Evolutionary conservation across 805 yeast species (phyloP), one percentile per base, ranked within the genome.

Genomic region (Sugiyamaella floridensis): DNA sequence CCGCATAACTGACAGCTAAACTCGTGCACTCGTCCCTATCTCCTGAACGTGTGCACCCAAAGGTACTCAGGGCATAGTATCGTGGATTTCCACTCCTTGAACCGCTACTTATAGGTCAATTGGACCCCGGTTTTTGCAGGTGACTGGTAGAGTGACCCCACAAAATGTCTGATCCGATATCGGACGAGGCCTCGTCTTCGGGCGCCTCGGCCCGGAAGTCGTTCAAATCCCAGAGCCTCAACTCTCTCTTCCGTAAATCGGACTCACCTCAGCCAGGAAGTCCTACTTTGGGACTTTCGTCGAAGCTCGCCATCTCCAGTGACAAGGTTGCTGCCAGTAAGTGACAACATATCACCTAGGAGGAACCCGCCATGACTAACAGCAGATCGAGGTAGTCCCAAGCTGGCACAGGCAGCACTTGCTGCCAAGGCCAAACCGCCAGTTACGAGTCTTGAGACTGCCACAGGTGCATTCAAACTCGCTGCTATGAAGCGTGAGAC

Each of bases 161-260:
- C 37, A 32, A 10, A 32, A 32, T 32, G 37, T 32, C 37, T 32
- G 37, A 32, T 32, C 37, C 37, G n/a, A 32, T 14, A 10, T n/a
- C 20, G 2, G 44, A 42, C 44, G 44, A 42, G 20, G 26, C 44
- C 22, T 18, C 44, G 19, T 16, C 12, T 11, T 10, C n/a, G 4
- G n/a, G 37, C 37, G 37, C 37, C 9, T 32, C 37, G 32, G 44
- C 37, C 18, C 65, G 63, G 47, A 68, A 63, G 55, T 55, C 64
- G 42, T 71, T 68, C 63, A 69, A 68, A 56, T 63, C 72, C 11
- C 71, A 69, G 56, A 63, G 66, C 26, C 63, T 70, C 20, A 70
- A 68, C 55, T 56, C 62, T 29, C 55, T 69, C 45, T 69, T 71
- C 40, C 51, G 60, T 12, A 47, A 52, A 28, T 28, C 53, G 43